A percentile compares a stretch with the other conserved stretches of the same genome.
phyloP scores from a whole-genome alignment of 345 rosid genomes.

The Gossypium australe region DNA sequence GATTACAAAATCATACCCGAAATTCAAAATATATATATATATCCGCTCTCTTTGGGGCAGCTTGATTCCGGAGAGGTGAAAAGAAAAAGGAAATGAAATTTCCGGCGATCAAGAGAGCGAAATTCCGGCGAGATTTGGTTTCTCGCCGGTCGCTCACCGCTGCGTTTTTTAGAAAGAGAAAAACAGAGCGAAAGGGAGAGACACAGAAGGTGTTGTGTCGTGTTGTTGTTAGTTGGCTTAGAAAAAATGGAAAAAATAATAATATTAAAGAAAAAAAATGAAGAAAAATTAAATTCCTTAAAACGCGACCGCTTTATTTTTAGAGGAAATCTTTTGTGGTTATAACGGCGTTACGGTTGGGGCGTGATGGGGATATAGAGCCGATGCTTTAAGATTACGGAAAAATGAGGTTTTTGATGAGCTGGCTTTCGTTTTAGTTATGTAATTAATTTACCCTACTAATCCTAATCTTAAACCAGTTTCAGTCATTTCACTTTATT shows the following conservation, averaged over 20 bases:
- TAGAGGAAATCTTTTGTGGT: neutral
- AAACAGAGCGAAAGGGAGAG: slow-evolving; percentile 5
- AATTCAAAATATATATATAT: neutral
- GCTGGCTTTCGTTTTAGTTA: neutral
- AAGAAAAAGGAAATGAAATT: neutral
- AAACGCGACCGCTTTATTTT: slow-evolving; percentile 14
- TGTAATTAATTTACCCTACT: too few species aligned
- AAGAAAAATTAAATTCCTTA: slow-evolving; percentile 16
- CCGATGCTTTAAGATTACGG: neutral
- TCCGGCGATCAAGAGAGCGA: slow-evolving; percentile 15
- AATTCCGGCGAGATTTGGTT: slow-evolving; percentile 42
- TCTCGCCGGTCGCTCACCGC: slow-evolving; percentile 36
- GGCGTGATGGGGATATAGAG: neutral
- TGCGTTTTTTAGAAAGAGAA: slow-evolving; percentile 5
- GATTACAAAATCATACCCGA: slow-evolving; percentile 23
- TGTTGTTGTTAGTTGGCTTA: slow-evolving; percentile 24
- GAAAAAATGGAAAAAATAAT: slow-evolving; percentile 12
- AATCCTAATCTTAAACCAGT: too few species aligned
- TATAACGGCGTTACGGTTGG: slow-evolving; percentile 25
- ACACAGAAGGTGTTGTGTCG: slow-evolving; percentile 7
- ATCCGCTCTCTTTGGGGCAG: slow-evolving; percentile 9
- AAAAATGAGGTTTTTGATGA: neutral
- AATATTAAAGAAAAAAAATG: neutral
- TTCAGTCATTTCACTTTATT: too few species aligned
- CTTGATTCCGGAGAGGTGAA: neutral